Evolutionary conservation across 495 filamentous ascomycete genomes (phyloP).

Genomic region (Xylaria scruposa): DNA sequence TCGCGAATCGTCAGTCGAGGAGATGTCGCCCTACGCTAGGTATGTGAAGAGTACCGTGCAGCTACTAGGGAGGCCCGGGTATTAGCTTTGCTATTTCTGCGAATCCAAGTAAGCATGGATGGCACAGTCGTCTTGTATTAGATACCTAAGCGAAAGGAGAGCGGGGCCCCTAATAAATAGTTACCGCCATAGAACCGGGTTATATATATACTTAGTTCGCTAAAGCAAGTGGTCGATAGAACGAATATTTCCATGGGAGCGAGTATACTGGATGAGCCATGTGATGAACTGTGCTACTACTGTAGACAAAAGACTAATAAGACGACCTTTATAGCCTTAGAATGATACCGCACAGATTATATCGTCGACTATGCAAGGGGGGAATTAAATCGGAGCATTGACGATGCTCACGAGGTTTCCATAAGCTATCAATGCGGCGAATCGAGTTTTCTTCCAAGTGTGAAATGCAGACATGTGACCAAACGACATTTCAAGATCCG

Average conservation of each 20-base stretch:
- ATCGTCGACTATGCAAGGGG: neutral
- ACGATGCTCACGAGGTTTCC: neutral
- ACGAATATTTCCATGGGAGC: neutral
- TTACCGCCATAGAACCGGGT: neutral
- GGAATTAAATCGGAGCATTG: neutral
- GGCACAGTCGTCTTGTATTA: neutral
- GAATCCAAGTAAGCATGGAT: neutral
- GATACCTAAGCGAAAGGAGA: neutral
- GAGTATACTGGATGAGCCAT: neutral
- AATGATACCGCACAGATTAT: neutral
- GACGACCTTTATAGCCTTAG: neutral
- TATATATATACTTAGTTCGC: neutral
- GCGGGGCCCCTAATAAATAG: constrained; percentile 2
- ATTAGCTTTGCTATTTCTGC: neutral
- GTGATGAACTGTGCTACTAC: neutral
- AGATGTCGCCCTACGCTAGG: neutral
- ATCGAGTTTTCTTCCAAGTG: neutral
- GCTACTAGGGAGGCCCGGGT: neutral
- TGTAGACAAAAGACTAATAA: neutral
- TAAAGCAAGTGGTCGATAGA: neutral
- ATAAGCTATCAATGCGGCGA: neutral
- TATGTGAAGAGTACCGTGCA: neutral
- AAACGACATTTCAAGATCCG: neutral
- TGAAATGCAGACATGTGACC: neutral
- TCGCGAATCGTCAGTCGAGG: neutral